These are phyloP conservation scores for Syncephalastrum contaminatum DNA, from an alignment of 371 early-diverging fungal species.

Conservation along the genomic window DNA sequence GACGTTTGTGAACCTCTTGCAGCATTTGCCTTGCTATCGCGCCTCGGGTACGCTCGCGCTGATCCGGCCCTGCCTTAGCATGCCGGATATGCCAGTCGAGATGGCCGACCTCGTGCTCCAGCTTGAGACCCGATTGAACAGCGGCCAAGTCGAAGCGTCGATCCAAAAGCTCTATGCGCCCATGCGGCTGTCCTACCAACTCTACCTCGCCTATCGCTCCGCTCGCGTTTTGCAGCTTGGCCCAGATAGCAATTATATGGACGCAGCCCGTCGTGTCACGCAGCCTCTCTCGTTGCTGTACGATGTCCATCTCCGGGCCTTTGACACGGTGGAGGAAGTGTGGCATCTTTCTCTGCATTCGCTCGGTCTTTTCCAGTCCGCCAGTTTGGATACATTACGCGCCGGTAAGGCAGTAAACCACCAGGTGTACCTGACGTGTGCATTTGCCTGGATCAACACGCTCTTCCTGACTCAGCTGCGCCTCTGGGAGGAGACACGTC, in stretches of 20 bases:
- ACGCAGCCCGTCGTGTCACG: too few relatives aligned
- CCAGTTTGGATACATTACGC: background rate
- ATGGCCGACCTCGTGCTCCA: background rate
- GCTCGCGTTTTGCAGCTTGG: too few relatives aligned
- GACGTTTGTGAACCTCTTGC: conserved; percentile 27
- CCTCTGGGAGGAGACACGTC: conserved; percentile 7
- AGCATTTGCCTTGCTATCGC: conserved; percentile 26
- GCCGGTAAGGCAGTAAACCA: background rate
- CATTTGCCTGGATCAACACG: conserved; percentile 36
- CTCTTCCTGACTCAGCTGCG: conserved; percentile 28
- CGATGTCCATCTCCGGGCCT: too few relatives aligned
- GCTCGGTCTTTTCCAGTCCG: background rate
- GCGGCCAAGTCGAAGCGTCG: too few relatives aligned
- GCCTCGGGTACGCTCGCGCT: conserved; percentile 25
- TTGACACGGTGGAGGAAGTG: too few relatives aligned
- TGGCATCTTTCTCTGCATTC: too few relatives aligned
- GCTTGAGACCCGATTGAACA: too few relatives aligned
- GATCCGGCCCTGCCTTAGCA: conserved; percentile 15
- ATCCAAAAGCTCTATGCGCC: too few relatives aligned
- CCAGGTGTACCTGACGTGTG: conserved; percentile 2
- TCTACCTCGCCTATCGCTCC: too few relatives aligned
- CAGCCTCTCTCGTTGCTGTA: too few relatives aligned
- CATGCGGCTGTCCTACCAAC: too few relatives aligned
- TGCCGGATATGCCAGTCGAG: conserved; percentile 5
- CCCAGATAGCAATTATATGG: too few relatives aligned